Evolutionary conservation across 176 grass and related monocot genomes (phyloP).

Genomic region (Tuctoria greenei): DNA sequence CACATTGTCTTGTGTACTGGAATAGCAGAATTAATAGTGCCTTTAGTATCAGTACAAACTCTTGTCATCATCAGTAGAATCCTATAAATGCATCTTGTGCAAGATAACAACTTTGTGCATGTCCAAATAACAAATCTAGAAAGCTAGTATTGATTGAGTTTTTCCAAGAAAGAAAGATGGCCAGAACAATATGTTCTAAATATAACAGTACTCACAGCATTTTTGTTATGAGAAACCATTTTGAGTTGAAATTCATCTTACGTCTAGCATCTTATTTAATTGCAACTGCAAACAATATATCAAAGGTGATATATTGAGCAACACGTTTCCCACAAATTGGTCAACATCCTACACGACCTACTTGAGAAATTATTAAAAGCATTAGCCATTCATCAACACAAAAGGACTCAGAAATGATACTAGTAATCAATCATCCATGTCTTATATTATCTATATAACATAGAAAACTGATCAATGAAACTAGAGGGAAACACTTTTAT

Average conservation of each 20-base stretch:
- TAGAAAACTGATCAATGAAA: too few species aligned
- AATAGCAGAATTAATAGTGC: background rate
- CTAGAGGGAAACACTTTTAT: too few species aligned
- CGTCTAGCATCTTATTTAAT: slow-evolving; percentile 1
- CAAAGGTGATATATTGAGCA: background rate
- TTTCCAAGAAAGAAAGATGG: background rate
- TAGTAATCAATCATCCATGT: background rate
- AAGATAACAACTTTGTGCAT: background rate
- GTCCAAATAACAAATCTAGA: background rate
- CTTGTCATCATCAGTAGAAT: background rate
- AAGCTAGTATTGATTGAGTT: background rate
- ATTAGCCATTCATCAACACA: slow-evolving; percentile 8
- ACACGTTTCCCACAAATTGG: slow-evolving; percentile 2
- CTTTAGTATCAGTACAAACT: background rate
- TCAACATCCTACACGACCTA: background rate
- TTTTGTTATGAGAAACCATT: background rate
- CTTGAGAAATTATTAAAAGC: slow-evolving; percentile 3
- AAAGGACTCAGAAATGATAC: background rate
- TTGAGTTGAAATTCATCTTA: background rate
- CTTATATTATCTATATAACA: background rate
- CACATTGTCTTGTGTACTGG: too few species aligned
- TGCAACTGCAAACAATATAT: background rate
- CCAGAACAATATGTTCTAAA: background rate
- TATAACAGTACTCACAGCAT: background rate
- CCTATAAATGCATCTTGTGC: slow-evolving; percentile 23